Percentiles rank a stretch among this genome's conserved stretches.
These are phyloP conservation scores for Mucor mucedo DNA, from an alignment of 371 early-diverging fungal species.

Conservation along the genomic window DNA sequence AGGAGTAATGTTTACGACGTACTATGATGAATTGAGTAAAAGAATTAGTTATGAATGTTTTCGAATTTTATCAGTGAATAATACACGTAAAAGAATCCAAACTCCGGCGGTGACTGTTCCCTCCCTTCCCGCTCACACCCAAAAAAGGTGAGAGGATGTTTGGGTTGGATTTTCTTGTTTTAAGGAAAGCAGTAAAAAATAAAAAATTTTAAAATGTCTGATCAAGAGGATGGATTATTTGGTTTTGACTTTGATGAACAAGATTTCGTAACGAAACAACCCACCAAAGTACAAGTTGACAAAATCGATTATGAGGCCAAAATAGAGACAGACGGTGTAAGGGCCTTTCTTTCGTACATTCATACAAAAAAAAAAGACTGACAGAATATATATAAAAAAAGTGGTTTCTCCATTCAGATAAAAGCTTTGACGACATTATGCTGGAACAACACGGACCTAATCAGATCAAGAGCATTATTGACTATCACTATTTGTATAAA, in stretches of 20 bases:
- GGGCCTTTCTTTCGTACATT: too few relatives aligned
- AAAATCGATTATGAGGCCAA: conserved; percentile 43
- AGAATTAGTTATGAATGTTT: conserved; percentile 11
- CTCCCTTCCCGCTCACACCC: too few relatives aligned
- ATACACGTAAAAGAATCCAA: neutral
- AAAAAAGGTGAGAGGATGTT: too few relatives aligned
- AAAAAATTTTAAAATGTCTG: conserved; percentile 11
- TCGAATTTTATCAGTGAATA: conserved; percentile 8
- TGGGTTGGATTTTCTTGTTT: too few relatives aligned
- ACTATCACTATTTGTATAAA: conserved; percentile 50
- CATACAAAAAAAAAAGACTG: too few relatives aligned
- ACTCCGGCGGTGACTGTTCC: too few relatives aligned
- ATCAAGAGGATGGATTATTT: conserved; percentile 23
- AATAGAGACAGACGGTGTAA: conserved; percentile 52
- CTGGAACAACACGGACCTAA: conserved; percentile 48
- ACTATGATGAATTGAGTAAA: too few relatives aligned
- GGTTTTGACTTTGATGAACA: conserved; percentile 53
- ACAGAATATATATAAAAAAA: conserved; percentile 6
- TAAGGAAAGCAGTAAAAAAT: too few relatives aligned
- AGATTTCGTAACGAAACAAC: conserved; percentile 43
- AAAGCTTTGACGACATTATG: conserved; percentile 40
- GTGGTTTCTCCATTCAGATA: conserved; percentile 46
- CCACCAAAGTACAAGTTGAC: conserved; percentile 21
- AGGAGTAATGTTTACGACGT: conserved; percentile 9
- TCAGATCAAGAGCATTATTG: conserved; percentile 41